Conservation (phyloP, 2,329 filamentous ascomycete genomes). For the Arachnomyces sp. region DNA sequence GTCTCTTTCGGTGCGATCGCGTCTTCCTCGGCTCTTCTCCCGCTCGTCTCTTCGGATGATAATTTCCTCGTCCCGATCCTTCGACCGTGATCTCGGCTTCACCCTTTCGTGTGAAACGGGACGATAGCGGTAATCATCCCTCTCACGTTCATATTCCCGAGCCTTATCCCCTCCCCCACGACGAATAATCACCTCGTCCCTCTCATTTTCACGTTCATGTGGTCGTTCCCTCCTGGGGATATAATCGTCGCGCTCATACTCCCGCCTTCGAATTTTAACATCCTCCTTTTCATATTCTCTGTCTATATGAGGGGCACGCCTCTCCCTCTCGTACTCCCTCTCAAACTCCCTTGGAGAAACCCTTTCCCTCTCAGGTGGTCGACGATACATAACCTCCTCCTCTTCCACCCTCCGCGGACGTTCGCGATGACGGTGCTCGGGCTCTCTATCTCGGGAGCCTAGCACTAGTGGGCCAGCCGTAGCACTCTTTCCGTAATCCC, state of each 20-base stretch:
- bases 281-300: constrained; percentile 16
- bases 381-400: constrained; percentile 8
- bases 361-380: constrained; percentile 5
- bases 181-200: constrained; percentile 5
- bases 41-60: constrained; percentile 16
- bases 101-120: constrained; percentile 7
- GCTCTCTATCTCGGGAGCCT: constrained; percentile 20
- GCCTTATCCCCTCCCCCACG: too few species aligned
- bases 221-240: constrained; percentile 6
- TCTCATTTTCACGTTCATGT: constrained; percentile 10
- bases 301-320: too few species aligned
- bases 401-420: constrained; percentile 18
- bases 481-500: constrained; percentile 24
- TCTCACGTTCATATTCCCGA: constrained; percentile 5
- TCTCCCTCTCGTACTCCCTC: constrained; percentile 19
- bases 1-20: constrained; percentile 16
- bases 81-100: constrained; percentile 1
- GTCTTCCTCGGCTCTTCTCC: constrained; percentile 14
- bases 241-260: constrained; percentile 9
- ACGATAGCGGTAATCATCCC: constrained; percentile 5
- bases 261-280: constrained; percentile 9
- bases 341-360: constrained; percentile 18
- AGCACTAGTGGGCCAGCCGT: constrained; percentile 24
- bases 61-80: constrained; percentile 19
- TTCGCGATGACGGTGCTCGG: constrained; percentile 10